Conservation (phyloP, 371 early-diverging fungal species). For the Mucor indicus region DNA sequence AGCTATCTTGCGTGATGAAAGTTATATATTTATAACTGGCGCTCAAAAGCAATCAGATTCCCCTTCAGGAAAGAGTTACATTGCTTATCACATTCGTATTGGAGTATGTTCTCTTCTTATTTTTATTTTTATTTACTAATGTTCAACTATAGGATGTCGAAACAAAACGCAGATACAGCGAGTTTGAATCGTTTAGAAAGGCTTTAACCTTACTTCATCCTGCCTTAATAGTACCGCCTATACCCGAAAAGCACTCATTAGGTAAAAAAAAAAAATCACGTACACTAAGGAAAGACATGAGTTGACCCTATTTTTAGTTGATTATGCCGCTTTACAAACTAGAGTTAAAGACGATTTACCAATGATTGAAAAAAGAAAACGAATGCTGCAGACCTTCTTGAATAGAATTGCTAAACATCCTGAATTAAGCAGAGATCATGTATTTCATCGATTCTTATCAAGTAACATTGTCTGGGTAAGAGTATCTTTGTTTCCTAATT, state of each 20-base stretch:
- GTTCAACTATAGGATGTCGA: neutral
- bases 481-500: neutral
- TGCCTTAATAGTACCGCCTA: constrained; percentile 87
- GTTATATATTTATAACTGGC: constrained; percentile 34
- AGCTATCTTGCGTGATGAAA: constrained; percentile 25
- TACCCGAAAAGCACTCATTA: constrained; percentile 95
- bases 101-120: constrained; percentile 32
- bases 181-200: constrained; percentile 90
- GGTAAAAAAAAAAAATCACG: constrained; percentile 33
- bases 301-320: constrained; percentile 48
- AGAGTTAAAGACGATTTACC: constrained; percentile 88
- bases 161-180: constrained; percentile 69
- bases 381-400: constrained; percentile 92
- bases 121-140: neutral
- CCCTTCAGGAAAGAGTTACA: constrained; percentile 39
- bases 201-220: constrained; percentile 79
- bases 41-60: constrained; percentile 44
- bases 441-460: constrained; percentile 89
- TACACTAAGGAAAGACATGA: neutral
- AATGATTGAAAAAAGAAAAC: constrained; percentile 87
- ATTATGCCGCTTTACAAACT: constrained; percentile 81
- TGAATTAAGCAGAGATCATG: constrained; percentile 79
- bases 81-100: constrained; percentile 56
- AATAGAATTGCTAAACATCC: constrained; percentile 88
- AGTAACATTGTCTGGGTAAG: constrained; percentile 62